Percentiles rank a stretch among this genome's conserved stretches.
These are phyloP conservation scores for Porpolomopsis calyptriformis DNA, from an alignment of 768 basidiomycete genomes.

Conservation along the genomic window DNA sequence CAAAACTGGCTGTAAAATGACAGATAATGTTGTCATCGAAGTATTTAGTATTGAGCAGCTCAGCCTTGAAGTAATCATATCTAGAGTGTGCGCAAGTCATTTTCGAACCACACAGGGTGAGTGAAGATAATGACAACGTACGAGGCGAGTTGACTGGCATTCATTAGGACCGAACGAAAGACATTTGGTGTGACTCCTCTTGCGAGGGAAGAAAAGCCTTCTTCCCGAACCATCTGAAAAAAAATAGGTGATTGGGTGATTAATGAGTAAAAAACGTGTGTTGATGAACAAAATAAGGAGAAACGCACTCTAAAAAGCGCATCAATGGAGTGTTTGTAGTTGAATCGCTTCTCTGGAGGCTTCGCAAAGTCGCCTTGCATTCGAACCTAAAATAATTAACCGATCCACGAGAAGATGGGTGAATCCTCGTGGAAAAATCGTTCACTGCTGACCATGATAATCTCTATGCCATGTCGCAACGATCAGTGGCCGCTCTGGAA, in stretches of 20 bases:
- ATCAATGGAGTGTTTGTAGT: conserved; percentile 85
- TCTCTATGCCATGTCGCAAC: conserved; percentile 32
- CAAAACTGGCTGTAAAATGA: conserved; percentile 82
- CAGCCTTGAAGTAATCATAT: conserved; percentile 88
- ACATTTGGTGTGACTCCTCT: conserved; percentile 81
- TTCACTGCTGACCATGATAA: conserved; percentile 48
- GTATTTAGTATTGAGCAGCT: conserved; percentile 58
- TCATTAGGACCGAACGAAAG: conserved; percentile 81
- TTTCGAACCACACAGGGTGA: not conserved
- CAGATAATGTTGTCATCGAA: conserved; percentile 75
- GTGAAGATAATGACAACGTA: conserved; percentile 28
- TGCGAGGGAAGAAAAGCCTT: conserved; percentile 63
- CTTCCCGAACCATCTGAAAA: conserved; percentile 74
- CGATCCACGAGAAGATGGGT: no score
- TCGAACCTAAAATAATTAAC: conserved; percentile 44
- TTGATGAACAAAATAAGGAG: not conserved
- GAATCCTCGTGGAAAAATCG: no score
- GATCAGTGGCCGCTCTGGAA: not conserved
- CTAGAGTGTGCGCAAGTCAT: conserved; percentile 23
- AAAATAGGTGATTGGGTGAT: no score
- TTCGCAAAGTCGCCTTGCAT: conserved; percentile 89
- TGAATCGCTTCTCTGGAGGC: conserved; percentile 76
- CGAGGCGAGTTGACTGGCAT: conserved; percentile 86
- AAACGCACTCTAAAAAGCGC: conserved; percentile 69
- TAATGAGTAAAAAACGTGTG: not conserved